Base-by-base conservation (phyloP, 2,329 filamentous ascomycete species). In the Epichloe amarillans region DNA sequence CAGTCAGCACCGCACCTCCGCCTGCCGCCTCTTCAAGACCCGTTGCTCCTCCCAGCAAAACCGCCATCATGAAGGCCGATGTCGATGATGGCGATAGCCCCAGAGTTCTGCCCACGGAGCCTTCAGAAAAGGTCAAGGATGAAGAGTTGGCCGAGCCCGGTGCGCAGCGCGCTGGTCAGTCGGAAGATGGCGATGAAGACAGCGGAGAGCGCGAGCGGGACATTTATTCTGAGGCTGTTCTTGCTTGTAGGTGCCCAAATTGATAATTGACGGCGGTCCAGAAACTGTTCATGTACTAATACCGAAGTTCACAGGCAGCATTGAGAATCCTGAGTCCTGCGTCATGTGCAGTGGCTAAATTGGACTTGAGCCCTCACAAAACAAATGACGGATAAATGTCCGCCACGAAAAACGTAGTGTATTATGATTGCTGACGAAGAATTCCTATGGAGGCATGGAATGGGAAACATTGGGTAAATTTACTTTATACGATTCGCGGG, bases 301-400 rank as follows among this genome's bases (percentile, higher is more conserved):
- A 49, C 59, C 61, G 10, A 15, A 30, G 39, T 46, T 49, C 42
- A 61, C 53, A 86, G 82, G 82, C 76, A 96, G 90, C 72, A 97
- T 98, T 68, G 90, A 97, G 66, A 96, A 97, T 74, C 88, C 85
- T 60, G 93, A 98, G 67, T 77, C 84, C 46, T 98, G 93, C 67
- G 67, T 95, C 57, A 97, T 98, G 93, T 98, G 93, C 82, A 94
- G 88, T 70, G 91, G 90, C 74, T 97, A 79, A 68, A 61, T 19
- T 44, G 30, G 4, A n/a, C 19, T 33, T 15, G 23, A 11, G 49
- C 41, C 49, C 39, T 50, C 49, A 49, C 44, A 26, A 26, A 38
- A 51, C 47, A 48, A 51, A 26, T 17, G 45, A 12, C 14, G 45
- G 19, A 19, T 7, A 26, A 4, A 8, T 14, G 10, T 23, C 10